phyloP scores from a whole-genome alignment of 305 asterid genomes.

The Salvia sclarea region DNA sequence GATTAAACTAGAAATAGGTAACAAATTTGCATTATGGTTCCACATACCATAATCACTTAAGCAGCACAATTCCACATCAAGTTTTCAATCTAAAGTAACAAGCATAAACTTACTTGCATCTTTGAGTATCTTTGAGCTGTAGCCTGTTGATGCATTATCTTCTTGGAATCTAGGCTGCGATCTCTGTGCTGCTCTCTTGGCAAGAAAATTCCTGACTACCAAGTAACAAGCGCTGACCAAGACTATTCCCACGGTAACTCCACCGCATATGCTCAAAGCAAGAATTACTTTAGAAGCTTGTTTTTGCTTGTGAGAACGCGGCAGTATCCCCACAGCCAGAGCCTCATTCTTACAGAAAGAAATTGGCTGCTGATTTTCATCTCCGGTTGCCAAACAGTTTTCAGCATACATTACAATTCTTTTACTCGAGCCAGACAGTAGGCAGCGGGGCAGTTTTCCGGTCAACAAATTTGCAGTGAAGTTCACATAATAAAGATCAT shows the following conservation, averaged over 20 bases:
- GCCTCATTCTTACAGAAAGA: slow-evolving; percentile 76
- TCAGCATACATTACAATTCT: slow-evolving; percentile 45
- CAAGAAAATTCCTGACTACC: slow-evolving; percentile 45
- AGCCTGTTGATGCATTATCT: slow-evolving; percentile 55
- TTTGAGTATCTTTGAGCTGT: slow-evolving; percentile 66
- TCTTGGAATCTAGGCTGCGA: slow-evolving; percentile 40
- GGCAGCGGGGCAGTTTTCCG: slow-evolving; percentile 71
- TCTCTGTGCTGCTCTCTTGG: slow-evolving; percentile 36
- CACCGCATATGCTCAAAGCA: slow-evolving; percentile 55
- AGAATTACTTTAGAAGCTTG: slow-evolving; percentile 44
- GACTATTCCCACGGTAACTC: slow-evolving; percentile 52
- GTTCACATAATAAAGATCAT: slow-evolving; percentile 59
- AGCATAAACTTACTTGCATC: slow-evolving; percentile 70
- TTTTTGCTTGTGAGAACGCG: slow-evolving; percentile 48
- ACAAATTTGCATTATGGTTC: too few species aligned
- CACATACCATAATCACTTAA: too few species aligned
- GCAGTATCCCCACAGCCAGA: slow-evolving; percentile 78
- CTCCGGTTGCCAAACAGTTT: slow-evolving; percentile 63
- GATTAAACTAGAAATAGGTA: not conserved
- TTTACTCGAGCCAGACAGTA: slow-evolving; percentile 39
- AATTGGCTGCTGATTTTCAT: slow-evolving; percentile 54
- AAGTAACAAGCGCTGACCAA: slow-evolving; percentile 46
- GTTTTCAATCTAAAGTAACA: not conserved
- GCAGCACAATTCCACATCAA: not conserved
- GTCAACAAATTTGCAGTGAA: slow-evolving; percentile 73